phyloP scores from a whole-genome alignment of 495 filamentous ascomycete genomes.

The Hypoxylon intermedium region DNA sequence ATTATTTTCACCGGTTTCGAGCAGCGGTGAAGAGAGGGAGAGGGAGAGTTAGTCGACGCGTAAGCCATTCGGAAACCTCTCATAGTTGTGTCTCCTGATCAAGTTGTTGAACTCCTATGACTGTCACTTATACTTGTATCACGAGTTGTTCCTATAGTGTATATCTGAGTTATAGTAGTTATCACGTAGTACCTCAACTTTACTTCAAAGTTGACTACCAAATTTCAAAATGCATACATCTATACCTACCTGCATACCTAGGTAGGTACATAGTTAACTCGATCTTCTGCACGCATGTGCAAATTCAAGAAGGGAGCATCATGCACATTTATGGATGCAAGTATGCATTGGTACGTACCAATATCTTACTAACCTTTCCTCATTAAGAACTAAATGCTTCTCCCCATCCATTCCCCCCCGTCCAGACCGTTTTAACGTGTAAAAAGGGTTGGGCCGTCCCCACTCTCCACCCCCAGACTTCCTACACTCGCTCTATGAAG shows the following conservation, averaged over 20 bases:
- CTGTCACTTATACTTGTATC: not conserved
- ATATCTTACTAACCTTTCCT: not conserved
- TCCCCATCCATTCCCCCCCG: not conserved
- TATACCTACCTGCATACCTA: not conserved
- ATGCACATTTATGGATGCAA: no score
- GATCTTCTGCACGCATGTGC: not conserved
- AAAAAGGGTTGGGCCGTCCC: not conserved
- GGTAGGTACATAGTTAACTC: not conserved
- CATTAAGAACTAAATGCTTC: not conserved
- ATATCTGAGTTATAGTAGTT: no score
- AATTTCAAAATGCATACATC: no score
- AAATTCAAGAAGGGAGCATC: no score
- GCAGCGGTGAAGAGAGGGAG: not conserved
- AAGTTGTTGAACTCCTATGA: not conserved
- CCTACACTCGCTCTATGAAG: not conserved
- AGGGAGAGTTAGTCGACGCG: not conserved
- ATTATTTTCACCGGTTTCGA: not conserved
- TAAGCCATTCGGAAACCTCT: not conserved
- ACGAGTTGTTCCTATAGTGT: no score
- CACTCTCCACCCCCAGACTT: not conserved
- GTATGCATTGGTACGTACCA: not conserved
- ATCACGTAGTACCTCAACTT: no score
- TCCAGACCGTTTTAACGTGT: not conserved
- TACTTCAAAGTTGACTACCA: no score
- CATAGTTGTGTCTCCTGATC: not conserved